Conservation (phyloP, 2,329 filamentous ascomycete genomes). For the Biscogniauxia mediterranea region DNA sequence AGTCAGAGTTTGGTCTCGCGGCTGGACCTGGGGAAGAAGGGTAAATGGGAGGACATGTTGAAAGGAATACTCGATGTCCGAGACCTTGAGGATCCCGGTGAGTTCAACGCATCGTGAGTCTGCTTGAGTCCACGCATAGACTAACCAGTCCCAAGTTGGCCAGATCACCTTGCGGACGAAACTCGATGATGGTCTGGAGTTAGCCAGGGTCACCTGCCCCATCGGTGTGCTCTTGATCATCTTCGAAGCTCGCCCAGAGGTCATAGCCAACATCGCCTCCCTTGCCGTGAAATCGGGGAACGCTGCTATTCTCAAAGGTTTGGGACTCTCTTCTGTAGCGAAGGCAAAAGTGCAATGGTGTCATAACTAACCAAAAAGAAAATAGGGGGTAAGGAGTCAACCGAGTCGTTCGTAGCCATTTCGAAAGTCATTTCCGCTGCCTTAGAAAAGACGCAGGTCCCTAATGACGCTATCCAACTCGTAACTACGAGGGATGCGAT, state of each 20-base stretch:
- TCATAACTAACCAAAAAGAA: neutral
- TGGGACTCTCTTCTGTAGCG: neutral
- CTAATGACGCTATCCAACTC: constrained; percentile 85
- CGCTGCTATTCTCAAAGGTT: constrained; percentile 89
- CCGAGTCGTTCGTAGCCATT: constrained; percentile 90
- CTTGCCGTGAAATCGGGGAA: constrained; percentile 97
- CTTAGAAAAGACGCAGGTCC: constrained; percentile 70
- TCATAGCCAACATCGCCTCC: constrained; percentile 96
- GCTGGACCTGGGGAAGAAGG: constrained; percentile 78
- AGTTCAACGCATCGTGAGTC: constrained; percentile 34
- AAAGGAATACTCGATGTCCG: constrained; percentile 90
- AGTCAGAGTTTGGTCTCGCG: constrained; percentile 83
- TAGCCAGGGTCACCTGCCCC: constrained; percentile 88
- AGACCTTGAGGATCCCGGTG: constrained; percentile 80
- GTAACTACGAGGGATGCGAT: constrained; percentile 92
- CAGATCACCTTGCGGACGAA: constrained; percentile 79
- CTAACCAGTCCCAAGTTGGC: constrained; percentile 58
- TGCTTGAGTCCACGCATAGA: neutral
- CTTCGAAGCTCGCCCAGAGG: constrained; percentile 95
- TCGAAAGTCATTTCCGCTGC: constrained; percentile 79
- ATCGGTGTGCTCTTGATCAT: constrained; percentile 98
- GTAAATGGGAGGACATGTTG: constrained; percentile 98
- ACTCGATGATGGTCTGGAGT: constrained; percentile 79
- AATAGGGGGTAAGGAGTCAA: constrained; percentile 89
- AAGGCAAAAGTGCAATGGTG: neutral